These are phyloP conservation scores for Nannochloropsis oceanica DNA, from an alignment of 108 stramenopile genomes.

Conservation along the genomic window DNA sequence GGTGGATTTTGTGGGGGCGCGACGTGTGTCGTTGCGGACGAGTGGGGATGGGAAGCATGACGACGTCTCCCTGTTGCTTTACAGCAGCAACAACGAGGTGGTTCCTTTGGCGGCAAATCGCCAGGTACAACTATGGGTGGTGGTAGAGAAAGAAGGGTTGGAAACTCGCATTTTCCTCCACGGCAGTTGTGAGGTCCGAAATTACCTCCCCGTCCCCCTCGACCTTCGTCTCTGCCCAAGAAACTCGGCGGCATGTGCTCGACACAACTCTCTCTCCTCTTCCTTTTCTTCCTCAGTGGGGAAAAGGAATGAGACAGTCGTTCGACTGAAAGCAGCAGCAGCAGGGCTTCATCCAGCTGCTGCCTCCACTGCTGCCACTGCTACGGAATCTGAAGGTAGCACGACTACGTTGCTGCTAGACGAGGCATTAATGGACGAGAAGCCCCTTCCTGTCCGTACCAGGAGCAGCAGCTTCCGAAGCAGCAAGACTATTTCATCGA, in stretches of 20 bases:
- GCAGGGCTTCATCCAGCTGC: neutral
- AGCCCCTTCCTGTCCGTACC: neutral
- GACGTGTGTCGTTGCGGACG: neutral
- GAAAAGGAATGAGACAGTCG: neutral
- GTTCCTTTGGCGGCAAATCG: neutral
- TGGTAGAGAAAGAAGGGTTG: neutral
- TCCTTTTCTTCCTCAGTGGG: neutral
- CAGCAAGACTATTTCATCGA: neutral
- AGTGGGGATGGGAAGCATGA: neutral
- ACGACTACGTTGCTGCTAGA: neutral
- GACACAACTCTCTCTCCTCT: neutral
- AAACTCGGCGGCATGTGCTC: neutral
- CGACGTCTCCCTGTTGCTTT: neutral
- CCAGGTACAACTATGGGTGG: neutral
- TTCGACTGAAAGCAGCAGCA: neutral
- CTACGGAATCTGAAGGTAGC: too few species aligned
- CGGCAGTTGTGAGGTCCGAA: neutral
- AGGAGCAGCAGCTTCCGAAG: neutral
- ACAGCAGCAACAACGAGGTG: neutral
- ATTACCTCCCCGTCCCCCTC: neutral
- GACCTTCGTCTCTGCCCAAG: neutral
- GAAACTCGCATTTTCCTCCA: neutral
- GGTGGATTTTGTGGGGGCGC: neutral
- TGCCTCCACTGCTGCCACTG: too few species aligned
- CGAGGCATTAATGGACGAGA: neutral